Conservation (phyloP, 2,329 filamentous ascomycete species). For the Fusarium euwallaceae region DNA sequence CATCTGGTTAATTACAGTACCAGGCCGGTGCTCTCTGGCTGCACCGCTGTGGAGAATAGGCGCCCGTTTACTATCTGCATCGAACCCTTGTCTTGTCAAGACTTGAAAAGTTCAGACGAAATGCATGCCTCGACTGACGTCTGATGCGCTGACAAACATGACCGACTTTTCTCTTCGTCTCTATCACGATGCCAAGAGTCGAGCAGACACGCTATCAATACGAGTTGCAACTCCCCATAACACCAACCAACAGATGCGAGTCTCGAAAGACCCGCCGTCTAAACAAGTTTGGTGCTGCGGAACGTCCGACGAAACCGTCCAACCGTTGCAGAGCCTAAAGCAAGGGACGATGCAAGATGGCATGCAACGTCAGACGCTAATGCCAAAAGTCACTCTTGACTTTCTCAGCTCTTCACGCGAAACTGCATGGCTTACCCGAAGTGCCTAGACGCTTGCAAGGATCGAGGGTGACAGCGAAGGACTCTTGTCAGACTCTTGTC, state of each 20-base stretch:
- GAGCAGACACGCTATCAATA: background rate
- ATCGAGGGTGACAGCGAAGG: conserved; percentile 2
- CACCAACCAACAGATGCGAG: background rate
- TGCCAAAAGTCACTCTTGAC: background rate
- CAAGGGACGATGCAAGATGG: conserved; percentile 19
- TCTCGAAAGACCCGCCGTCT: background rate
- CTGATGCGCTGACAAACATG: background rate
- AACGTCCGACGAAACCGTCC: background rate
- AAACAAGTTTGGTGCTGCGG: background rate
- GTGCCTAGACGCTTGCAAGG: conserved; percentile 8
- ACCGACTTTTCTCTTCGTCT: background rate
- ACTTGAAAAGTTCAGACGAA: background rate
- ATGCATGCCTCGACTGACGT: background rate
- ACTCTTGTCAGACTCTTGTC: background rate
- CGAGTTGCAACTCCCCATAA: background rate
- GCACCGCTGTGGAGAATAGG: conserved; percentile 4
- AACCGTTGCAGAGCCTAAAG: conserved; percentile 7
- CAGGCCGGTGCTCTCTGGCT: conserved; percentile 3
- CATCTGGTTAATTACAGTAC: background rate
- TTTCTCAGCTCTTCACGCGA: background rate
- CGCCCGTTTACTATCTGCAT: conserved; percentile 3
- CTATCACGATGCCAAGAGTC: background rate
- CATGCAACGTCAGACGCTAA: conserved; percentile 9
- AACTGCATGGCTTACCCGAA: conserved; percentile 8
- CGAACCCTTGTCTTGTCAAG: conserved; percentile 6